Evolutionary conservation across 78 protist species (phyloP).

Genomic region (Emiliania huxleyi): DNA sequence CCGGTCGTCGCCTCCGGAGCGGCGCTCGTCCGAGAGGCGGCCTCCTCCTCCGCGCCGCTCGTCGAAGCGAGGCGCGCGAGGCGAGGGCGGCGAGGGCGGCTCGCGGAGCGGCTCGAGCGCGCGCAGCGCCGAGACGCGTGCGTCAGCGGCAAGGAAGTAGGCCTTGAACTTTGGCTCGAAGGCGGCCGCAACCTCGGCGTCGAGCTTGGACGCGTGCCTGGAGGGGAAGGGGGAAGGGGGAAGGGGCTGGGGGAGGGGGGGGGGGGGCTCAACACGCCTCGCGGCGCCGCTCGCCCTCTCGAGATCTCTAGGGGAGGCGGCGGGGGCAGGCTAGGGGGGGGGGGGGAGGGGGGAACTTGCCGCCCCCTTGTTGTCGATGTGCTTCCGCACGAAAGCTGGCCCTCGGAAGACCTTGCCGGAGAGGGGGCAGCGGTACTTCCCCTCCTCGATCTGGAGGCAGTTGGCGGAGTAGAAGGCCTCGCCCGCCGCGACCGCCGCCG

Average conservation of each 20-base stretch:
- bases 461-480: neutral
- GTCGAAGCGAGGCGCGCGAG: neutral
- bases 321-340: no score
- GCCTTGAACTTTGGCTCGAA: neutral
- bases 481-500: neutral
- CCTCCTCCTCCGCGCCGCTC: no score
- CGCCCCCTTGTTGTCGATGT: slow-evolving; percentile 12
- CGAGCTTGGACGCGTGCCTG: neutral
- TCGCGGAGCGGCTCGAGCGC: neutral
- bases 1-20: no score
- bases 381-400: neutral
- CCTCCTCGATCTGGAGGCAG: neutral
- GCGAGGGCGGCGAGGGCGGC: neutral
- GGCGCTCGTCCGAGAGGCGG: no score
- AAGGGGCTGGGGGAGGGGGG: no score
- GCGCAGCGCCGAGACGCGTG: neutral
- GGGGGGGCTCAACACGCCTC: no score
- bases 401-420: neutral
- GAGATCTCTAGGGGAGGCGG: no score
- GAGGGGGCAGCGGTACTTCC: neutral
- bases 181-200: neutral
- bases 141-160: neutral
- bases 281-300: no score
- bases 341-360: no score
- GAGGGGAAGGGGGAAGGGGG: no score